phyloP scores from a whole-genome alignment of 2,329 filamentous ascomycete species.

The Penicillium sp. region DNA sequence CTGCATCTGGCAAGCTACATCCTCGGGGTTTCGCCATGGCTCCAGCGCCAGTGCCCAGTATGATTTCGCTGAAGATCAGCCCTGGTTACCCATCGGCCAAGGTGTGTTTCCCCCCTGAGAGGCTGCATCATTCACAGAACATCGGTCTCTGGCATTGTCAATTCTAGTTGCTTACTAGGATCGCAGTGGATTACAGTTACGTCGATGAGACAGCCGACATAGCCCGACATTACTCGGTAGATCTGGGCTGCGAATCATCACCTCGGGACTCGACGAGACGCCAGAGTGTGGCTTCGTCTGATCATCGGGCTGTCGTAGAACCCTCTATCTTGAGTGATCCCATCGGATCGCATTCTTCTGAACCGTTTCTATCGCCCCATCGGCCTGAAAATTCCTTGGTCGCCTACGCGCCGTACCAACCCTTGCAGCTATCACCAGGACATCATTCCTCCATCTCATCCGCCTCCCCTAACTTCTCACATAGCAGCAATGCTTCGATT shows the following conservation, averaged over 20 bases:
- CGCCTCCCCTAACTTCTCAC: constrained; percentile 13
- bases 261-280: constrained; percentile 4
- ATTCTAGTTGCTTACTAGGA: constrained; percentile 6
- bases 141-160: constrained; percentile 8
- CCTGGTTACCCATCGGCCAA: constrained; percentile 35
- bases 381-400: constrained; percentile 1
- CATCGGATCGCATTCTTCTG: constrained; percentile 4
- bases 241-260: constrained; percentile 5
- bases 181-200: constrained; percentile 24
- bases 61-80: constrained; percentile 38
- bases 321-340: constrained; percentile 8
- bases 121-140: background rate
- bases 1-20: constrained; percentile 16
- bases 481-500: constrained; percentile 12
- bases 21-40: constrained; percentile 36
- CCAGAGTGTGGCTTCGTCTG: constrained; percentile 15
- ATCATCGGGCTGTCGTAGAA: constrained; percentile 5
- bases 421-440: constrained; percentile 12
- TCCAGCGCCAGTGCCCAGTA: constrained; percentile 38
- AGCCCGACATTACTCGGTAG: constrained; percentile 20
- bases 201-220: constrained; percentile 31
- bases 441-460: constrained; percentile 14
- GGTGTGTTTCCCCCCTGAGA: constrained; percentile 17
- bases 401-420: constrained; percentile 10
- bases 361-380: constrained; percentile 5